Base-by-base conservation (phyloP, 106 monocot genomes). In the Dendrobium huoshanense region DNA sequence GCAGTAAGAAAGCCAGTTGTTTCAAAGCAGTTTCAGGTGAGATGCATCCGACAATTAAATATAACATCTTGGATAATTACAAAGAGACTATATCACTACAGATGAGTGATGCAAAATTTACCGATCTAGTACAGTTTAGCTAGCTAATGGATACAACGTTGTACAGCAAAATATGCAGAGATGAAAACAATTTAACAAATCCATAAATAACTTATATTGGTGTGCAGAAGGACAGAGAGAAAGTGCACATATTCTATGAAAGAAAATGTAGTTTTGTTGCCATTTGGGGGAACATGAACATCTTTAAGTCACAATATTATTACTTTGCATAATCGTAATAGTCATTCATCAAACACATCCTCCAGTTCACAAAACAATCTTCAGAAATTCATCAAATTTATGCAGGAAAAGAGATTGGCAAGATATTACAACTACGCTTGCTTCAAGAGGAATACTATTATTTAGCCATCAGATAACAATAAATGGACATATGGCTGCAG, bases 311-410 rank as follows among this genome's bases (percentile, higher is more conserved):
- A 19, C 58, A 58, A 5, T n/a, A 5, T n/a, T 19, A 5, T 17
- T 58, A 18, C 5, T 58, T n/a, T 5, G 58, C 5, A 58, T 58
- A 5, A 17, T 6, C 0, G 11, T 5, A 9, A 27, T 25, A 27
- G 10, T 31, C 27, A 1, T 67, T 7, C 15, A 4, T 10, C 70
- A 70, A 33, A 70, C 37, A 70, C 17, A 37, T 70, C 37, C 33
- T 70, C 10, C 51, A 15, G 13, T 51, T 51, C 51, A 2, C 13
- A 11, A 51, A 13, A 11, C 2, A 11, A 16, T 70, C 4, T 5
- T 74, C 8, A 74, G 42, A 74, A 37, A 11, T 33, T 72, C 74
- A 43, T 74, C 20, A 74, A 43, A 74, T 74, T 74, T 37, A 44
- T 44, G 41, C 1, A n/a, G 7, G n/a, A 2, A 37, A 61, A 61